These are phyloP conservation scores for Casuarina cunninghamiana DNA, from an alignment of 306 rosid species.

Conservation along the genomic window DNA sequence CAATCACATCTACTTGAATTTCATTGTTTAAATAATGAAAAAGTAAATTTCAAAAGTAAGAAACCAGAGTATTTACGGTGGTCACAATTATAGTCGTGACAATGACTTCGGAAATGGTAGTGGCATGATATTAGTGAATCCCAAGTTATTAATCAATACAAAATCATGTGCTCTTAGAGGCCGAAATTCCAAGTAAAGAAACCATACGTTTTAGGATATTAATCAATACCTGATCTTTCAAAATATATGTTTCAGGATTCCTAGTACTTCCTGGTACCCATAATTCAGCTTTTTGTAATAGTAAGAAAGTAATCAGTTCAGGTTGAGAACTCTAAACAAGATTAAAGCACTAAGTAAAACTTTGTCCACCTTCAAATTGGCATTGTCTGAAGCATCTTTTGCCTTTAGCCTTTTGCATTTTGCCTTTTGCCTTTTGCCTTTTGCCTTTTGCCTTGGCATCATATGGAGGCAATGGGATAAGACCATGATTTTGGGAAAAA, in stretches of 20 bases:
- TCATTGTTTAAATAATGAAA: too few relatives aligned
- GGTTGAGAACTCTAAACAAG: slow-evolving; percentile 5
- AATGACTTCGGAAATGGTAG: too few relatives aligned
- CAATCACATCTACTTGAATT: too few relatives aligned
- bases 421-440: too few relatives aligned
- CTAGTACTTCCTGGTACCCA: slow-evolving; percentile 83
- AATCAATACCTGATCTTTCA: slow-evolving; percentile 58
- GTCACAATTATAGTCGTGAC: too few relatives aligned
- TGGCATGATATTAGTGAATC: too few relatives aligned
- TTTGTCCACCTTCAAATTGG: slow-evolving; percentile 53
- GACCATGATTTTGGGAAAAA: slow-evolving; percentile 62
- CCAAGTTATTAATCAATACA: neutral
- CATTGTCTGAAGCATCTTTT: slow-evolving; percentile 43
- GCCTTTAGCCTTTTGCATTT: slow-evolving; percentile 34
- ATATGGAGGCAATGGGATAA: slow-evolving; percentile 83
- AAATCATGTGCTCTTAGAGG: neutral
- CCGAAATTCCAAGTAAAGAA: neutral
- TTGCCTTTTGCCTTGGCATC: slow-evolving; percentile 68
- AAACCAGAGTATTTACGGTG: too few relatives aligned
- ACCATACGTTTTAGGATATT: too few relatives aligned
- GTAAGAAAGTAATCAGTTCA: slow-evolving; percentile 2
- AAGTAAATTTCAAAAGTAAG: too few relatives aligned
- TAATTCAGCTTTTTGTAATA: slow-evolving; percentile 43
- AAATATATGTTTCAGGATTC: slow-evolving; percentile 76
- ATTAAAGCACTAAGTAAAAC: slow-evolving; percentile 3